These are phyloP conservation scores for Allantophomopsis cytisporea DNA, from an alignment of 2,329 filamentous ascomycete species.

Conservation along the genomic window DNA sequence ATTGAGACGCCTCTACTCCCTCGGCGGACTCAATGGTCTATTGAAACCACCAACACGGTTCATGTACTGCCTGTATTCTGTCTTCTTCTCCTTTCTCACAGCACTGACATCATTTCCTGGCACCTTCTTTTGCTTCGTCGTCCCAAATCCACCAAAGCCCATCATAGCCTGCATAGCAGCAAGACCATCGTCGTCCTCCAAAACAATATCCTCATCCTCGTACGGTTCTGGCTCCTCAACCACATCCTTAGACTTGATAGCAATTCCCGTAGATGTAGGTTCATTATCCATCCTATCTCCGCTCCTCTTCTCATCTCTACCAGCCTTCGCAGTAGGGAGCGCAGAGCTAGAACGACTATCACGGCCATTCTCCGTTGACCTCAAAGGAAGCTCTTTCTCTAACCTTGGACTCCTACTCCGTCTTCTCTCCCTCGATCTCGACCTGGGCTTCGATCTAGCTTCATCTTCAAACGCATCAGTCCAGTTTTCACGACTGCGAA, in stretches of 20 bases:
- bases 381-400: constrained; percentile 7
- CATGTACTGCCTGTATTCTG: constrained; percentile 95
- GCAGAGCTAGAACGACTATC: too few relatives aligned
- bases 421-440: constrained; percentile 21
- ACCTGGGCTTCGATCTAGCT: constrained; percentile 23
- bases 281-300: constrained; percentile 4
- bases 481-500: not conserved
- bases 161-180: constrained; percentile 72
- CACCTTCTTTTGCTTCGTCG: constrained; percentile 82
- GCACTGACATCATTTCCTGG: constrained; percentile 74
- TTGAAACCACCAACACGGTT: constrained; percentile 76
- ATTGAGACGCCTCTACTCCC: constrained; percentile 5
- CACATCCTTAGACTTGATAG: constrained; percentile 2
- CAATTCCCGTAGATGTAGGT: constrained; percentile 1
- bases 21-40: constrained; percentile 51
- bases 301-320: constrained; percentile 12
- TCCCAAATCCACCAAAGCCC: constrained; percentile 78
- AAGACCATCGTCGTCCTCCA: constrained; percentile 52
- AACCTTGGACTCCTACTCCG: constrained; percentile 15
- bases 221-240: constrained; percentile 14
- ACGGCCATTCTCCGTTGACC: not conserved
- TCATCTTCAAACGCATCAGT: constrained; percentile 4
- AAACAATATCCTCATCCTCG: constrained; percentile 34
- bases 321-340: not conserved
- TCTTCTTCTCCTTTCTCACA: constrained; percentile 86